Evolutionary conservation across 2,329 filamentous ascomycete species (phyloP), one percentile per base, ranked within the genome.

Genomic region (Emericellopsis atlantica): DNA sequence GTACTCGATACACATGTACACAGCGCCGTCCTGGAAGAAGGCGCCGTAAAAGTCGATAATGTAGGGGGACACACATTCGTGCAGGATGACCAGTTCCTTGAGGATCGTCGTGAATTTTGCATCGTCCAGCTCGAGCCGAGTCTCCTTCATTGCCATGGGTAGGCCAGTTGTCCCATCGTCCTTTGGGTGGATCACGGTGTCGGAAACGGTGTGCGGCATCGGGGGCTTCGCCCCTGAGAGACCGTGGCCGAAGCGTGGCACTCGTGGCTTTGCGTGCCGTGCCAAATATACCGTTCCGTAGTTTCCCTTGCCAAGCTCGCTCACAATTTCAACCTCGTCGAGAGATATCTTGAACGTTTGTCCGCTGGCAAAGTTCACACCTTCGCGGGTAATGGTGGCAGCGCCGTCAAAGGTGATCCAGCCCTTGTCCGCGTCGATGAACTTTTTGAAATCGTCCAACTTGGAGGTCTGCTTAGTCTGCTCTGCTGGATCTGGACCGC

Each of bases 81-180:
- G 92, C 3, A 98, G 69, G 47, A 98, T 90, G 53, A 98, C 87
- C 37, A 98, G 70, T 62, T 98, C 92, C 76, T 96, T 98, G 52
- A 96, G 83, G 54, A 98, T 98, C 32, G 90, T 89, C 6, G 86
- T 82, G 56, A 98, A 95, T 60, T 98, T 98, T 47, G 87, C 83
- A 59, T 98, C 92, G 54, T 98, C 92, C 40, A 98, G 70, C 60
- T 98, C 92, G 9, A 98, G 69, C 16, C 92, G 79, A 52, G 98
- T 93, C 62, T 98, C 92, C 60, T 98, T 98, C 92, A 98, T 98
- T 12, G 92, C 92, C 92, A 98, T 96, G 44, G 95, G 71, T 39
- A 84, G 76, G 15, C 90, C 88, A 1, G 79, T 80, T 1, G 74
- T 76, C 5, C 64, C 65, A 37, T 61, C 49, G 9, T 36, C 33